phyloP scores from a whole-genome alignment of 345 rosid species.

The Lepidium aucheri region DNA sequence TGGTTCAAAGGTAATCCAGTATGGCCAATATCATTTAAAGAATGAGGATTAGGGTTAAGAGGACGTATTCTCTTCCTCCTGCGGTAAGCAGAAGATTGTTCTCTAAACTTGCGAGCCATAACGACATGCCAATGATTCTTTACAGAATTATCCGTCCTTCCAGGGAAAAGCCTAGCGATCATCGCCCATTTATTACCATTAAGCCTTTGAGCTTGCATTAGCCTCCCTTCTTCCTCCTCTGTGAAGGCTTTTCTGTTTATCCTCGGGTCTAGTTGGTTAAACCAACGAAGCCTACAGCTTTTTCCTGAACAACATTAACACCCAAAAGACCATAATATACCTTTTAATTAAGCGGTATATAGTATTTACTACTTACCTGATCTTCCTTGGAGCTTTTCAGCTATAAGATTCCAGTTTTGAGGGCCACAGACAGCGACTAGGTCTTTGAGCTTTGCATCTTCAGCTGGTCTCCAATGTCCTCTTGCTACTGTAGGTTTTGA shows the following conservation, averaged over 20 bases:
- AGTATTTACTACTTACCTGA: slow-evolving; percentile 41
- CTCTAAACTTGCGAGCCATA: slow-evolving; percentile 31
- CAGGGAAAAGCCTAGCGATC: slow-evolving; percentile 35
- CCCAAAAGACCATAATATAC: slow-evolving; percentile 3
- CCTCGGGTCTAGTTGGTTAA: slow-evolving; percentile 31
- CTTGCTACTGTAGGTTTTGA: slow-evolving; percentile 31
- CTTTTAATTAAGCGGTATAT: neutral
- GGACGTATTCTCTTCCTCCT: slow-evolving; percentile 15
- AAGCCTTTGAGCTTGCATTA: slow-evolving; percentile 28
- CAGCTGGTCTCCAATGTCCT: slow-evolving; percentile 95
- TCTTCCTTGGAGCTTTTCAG: slow-evolving; percentile 82
- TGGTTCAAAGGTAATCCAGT: neutral
- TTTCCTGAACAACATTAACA: slow-evolving; percentile 15
- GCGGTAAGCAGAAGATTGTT: slow-evolving; percentile 24
- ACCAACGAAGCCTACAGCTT: slow-evolving; percentile 34
- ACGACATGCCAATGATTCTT: slow-evolving; percentile 37
- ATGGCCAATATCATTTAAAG: neutral
- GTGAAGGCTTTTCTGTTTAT: slow-evolving; percentile 30
- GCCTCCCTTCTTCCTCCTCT: slow-evolving; percentile 31
- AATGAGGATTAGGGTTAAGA: neutral
- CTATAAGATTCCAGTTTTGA: slow-evolving; percentile 92
- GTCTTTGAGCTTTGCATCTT: slow-evolving; percentile 76
- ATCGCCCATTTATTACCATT: slow-evolving; percentile 37
- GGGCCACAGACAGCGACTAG: slow-evolving; percentile 76
- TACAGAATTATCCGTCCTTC: slow-evolving; percentile 32